These are phyloP conservation scores for Candida orba DNA, from an alignment of 805 yeast genomes.

Conservation along the genomic window DNA sequence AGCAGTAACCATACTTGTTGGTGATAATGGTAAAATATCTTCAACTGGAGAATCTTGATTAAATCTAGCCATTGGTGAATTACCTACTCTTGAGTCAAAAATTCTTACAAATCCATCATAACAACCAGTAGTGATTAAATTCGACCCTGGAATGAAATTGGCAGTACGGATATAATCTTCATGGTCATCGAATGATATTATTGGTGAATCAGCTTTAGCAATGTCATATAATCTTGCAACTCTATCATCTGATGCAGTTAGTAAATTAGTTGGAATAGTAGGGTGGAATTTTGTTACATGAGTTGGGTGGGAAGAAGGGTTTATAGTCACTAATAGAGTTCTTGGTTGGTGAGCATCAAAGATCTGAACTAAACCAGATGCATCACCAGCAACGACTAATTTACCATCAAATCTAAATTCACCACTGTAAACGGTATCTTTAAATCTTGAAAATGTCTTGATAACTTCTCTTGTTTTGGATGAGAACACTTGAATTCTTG, in stretches of 20 bases:
- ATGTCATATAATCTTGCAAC: constrained; percentile 84
- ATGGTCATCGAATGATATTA: constrained; percentile 63
- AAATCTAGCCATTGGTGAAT: constrained; percentile 54
- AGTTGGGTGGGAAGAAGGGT: constrained; percentile 81
- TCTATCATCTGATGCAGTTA: constrained; percentile 90
- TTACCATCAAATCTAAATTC: constrained; percentile 90
- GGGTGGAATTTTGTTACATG: constrained; percentile 94
- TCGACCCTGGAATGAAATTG: constrained; percentile 70
- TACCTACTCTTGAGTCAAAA: constrained; percentile 66
- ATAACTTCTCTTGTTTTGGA: constrained; percentile 90
- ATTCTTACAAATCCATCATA: constrained; percentile 84
- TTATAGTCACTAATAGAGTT: constrained; percentile 68
- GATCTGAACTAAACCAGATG: constrained; percentile 85
- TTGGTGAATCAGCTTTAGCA: constrained; percentile 66
- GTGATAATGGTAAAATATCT: constrained; percentile 64
- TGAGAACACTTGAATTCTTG: constrained; percentile 87
- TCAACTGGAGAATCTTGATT: constrained; percentile 81
- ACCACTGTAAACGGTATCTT: constrained; percentile 87
- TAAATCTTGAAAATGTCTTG: constrained; percentile 80
- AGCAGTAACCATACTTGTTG: constrained; percentile 66
- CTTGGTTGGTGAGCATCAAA: constrained; percentile 80
- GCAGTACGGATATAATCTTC: constrained; percentile 85
- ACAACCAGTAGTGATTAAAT: constrained; percentile 84
- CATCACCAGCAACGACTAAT: constrained; percentile 89
- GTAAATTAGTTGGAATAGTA: constrained; percentile 58